phyloP scores from a whole-genome alignment of 257 asterid species.

The Osmanthus fragrans region DNA sequence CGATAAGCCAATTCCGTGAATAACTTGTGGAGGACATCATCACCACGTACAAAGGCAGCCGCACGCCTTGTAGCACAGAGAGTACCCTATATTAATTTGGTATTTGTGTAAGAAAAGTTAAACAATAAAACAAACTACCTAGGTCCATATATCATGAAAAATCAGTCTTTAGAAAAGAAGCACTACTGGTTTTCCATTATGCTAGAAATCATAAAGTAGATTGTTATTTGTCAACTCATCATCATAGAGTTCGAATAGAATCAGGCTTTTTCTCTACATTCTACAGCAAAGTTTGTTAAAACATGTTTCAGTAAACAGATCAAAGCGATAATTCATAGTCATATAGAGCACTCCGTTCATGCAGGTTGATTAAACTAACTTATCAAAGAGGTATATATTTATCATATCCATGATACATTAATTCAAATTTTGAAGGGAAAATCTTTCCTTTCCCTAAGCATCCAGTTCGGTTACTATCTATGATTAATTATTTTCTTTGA shows the following conservation, averaged over 20 bases:
- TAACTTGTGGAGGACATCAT: constrained; percentile 86
- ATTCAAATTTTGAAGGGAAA: too few species aligned
- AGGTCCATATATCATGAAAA: neutral
- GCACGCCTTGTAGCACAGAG: constrained; percentile 88
- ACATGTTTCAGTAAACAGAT: too few species aligned
- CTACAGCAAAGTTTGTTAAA: too few species aligned
- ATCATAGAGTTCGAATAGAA: neutral
- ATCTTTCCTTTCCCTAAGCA: neutral
- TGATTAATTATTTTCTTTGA: neutral
- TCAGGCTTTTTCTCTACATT: too few species aligned
- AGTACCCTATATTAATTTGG: constrained; percentile 55
- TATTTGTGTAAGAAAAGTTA: constrained; percentile 14
- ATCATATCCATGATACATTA: neutral
- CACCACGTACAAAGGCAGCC: constrained; percentile 92
- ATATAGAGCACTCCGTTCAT: neutral
- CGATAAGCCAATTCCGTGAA: constrained; percentile 91
- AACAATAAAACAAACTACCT: neutral
- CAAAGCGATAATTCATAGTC: too few species aligned
- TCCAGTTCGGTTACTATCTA: neutral
- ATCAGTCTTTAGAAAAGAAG: neutral
- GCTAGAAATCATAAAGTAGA: neutral
- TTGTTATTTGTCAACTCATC: neutral
- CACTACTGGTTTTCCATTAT: neutral
- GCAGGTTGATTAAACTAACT: neutral
- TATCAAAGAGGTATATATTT: neutral